phyloP scores from a whole-genome alignment of 768 basidiomycete genomes.

The Leccinum uliginosum region DNA sequence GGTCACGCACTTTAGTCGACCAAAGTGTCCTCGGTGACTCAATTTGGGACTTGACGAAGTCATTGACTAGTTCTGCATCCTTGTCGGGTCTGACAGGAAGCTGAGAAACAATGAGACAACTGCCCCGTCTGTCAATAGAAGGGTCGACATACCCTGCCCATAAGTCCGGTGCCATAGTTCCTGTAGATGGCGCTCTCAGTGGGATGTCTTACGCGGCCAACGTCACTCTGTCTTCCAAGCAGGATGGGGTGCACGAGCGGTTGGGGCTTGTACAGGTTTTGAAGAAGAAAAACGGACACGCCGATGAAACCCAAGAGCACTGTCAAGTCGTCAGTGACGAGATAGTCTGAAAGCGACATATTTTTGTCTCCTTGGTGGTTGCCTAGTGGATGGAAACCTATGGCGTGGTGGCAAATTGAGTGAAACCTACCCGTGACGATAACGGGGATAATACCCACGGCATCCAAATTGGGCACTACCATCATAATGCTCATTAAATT shows the following conservation, averaged over 20 bases:
- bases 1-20: slow-evolving; percentile 59
- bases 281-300: slow-evolving; percentile 71
- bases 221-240: slow-evolving; percentile 88
- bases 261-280: slow-evolving; percentile 76
- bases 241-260: slow-evolving; percentile 92
- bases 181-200: slow-evolving; percentile 86
- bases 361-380: slow-evolving; percentile 22
- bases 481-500: not conserved
- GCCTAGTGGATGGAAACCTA: not conserved
- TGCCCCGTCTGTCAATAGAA: slow-evolving; percentile 1
- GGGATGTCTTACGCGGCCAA: slow-evolving; percentile 73
- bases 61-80: slow-evolving; percentile 61
- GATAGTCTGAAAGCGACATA: slow-evolving; percentile 49
- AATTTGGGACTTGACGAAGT: slow-evolving; percentile 63
- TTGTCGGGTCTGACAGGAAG: slow-evolving; percentile 71
- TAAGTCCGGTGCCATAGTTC: slow-evolving; percentile 81
- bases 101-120: slow-evolving; percentile 35
- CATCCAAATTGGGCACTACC: too few relatives aligned
- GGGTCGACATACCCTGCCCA: slow-evolving; percentile 63
- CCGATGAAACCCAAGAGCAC: slow-evolving; percentile 72
- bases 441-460: too few relatives aligned
- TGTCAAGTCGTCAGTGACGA: slow-evolving; percentile 76
- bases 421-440: not conserved
- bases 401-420: not conserved
- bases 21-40: slow-evolving; percentile 72